Evolutionary conservation across 495 filamentous ascomycete species (phyloP).

Genomic region (Trichoderma parareesei): DNA sequence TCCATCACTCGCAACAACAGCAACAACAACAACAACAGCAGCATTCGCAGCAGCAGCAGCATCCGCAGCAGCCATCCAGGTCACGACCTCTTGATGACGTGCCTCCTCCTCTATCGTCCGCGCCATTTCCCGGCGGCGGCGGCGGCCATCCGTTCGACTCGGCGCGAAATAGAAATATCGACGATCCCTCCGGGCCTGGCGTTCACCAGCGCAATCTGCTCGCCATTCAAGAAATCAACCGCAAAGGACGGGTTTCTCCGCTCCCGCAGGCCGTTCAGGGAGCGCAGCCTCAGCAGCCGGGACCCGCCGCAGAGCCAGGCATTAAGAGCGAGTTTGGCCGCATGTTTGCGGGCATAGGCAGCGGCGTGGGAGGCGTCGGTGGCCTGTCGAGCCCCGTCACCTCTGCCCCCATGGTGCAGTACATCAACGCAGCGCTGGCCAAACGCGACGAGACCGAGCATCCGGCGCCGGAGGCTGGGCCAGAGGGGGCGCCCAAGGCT

Average conservation of each 20-base stretch:
- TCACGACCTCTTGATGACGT: constrained; percentile 29
- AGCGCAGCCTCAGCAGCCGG: constrained; percentile 68
- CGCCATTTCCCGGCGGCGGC: constrained; percentile 22
- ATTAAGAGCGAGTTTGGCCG: constrained; percentile 89
- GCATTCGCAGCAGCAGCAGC: constrained; percentile 24
- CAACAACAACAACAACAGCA: constrained; percentile 28
- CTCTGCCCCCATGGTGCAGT: constrained; percentile 34
- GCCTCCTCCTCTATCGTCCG: constrained; percentile 36
- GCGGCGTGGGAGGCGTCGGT: constrained; percentile 73
- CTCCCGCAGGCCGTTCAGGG: constrained; percentile 89
- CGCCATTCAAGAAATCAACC: constrained; percentile 55
- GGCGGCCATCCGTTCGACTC: constrained; percentile 27
- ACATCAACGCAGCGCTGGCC: constrained; percentile 26
- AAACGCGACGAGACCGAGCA: constrained; percentile 41
- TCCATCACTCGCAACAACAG: constrained; percentile 29
- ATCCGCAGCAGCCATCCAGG: constrained; percentile 27
- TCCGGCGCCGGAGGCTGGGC: constrained; percentile 26
- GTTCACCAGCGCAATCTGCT: constrained; percentile 42
- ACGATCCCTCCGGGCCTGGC: constrained; percentile 48
- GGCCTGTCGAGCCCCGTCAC: constrained; percentile 47
- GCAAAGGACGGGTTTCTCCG: constrained; percentile 62
- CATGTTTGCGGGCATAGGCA: constrained; percentile 87
- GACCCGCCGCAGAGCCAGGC: constrained; percentile 66
- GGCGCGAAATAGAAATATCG: constrained; percentile 38
- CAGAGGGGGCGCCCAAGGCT: constrained; percentile 23